Evolutionary conservation across 106 monocot genomes (phyloP).

Genomic region (Allium fistulosum): DNA sequence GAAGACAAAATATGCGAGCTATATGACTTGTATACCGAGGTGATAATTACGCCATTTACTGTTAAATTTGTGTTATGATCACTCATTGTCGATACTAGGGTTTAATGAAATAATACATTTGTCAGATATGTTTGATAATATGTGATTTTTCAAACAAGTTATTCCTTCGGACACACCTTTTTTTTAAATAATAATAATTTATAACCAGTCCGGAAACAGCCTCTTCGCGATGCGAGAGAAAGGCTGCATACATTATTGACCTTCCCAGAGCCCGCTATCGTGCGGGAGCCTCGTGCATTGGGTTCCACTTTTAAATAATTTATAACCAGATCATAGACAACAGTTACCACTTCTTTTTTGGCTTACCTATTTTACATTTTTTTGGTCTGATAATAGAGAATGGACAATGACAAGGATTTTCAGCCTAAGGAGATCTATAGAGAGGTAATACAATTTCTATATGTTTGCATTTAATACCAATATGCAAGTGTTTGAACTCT

Average conservation of each 20-base stretch:
- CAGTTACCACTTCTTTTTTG: too few species aligned
- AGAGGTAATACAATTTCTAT: constrained; percentile 43
- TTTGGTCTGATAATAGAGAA: constrained; percentile 35
- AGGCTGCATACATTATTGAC: too few species aligned
- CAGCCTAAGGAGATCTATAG: constrained; percentile 83
- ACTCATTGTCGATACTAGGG: background rate
- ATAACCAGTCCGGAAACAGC: background rate
- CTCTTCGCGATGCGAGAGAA: background rate
- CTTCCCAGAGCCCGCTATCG: too few species aligned
- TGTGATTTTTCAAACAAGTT: background rate
- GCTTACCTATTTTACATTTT: background rate
- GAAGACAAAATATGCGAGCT: constrained; percentile 96
- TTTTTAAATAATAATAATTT: background rate
- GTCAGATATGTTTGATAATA: background rate
- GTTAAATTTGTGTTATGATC: background rate
- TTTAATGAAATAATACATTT: background rate
- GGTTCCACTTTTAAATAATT: too few species aligned
- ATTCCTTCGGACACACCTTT: background rate
- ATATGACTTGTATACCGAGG: constrained; percentile 99
- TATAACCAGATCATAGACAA: too few species aligned
- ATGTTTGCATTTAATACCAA: background rate
- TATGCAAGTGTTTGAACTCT: background rate
- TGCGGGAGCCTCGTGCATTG: too few species aligned
- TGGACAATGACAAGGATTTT: constrained; percentile 94
- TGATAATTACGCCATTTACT: constrained; percentile 10